Evolutionary conservation across 371 early-diverging fungal genomes (phyloP), one percentile per base, ranked within the genome.

Genomic region (Circinella umbellata): DNA sequence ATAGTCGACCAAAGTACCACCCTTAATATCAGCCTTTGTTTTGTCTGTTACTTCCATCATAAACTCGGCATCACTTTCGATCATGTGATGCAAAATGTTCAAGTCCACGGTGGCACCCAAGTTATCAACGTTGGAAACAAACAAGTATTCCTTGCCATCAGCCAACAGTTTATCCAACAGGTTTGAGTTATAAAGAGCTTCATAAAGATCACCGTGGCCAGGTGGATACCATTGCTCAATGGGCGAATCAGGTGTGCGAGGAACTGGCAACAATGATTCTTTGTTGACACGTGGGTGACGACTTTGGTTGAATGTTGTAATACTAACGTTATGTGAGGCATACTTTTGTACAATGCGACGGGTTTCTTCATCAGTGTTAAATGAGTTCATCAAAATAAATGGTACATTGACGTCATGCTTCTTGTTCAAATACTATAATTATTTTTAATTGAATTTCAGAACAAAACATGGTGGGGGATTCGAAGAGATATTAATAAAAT

Each of bases 41-140:
- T 99, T 99, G 85, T 99, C 95, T 8, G 99, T 99, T 18, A 99
- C 98, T 85, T 99, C 99, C 99, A 99, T 98, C 57, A 99, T 80
- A 82, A 99, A 99, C 75, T 99, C 99, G 64, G 98, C 86, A 13
- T 90, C 92, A 38, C 95, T 89, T 64, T 91, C 89, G 39, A 91
- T 91, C 89, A 99, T 89, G 80, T 98, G 96, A 71, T 97, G 89
- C 63, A 99, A 86, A 71, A 99, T 96, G 73, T 89, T 88, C 55
- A 93, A 84, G 78, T 99, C 99, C 48, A 99, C 98, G 17, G 98
- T 99, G 35, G 99, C 99, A 66, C 99, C 99, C 69, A 99, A 85
- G 81, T 99, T 99, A 82, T 99, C 99, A n/a, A 99, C 96, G 82
- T 99, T 99, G 48, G 97, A 96, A 35, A 99, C 93, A 87, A 99